Percentiles rank a stretch among this genome's conserved stretches.
Evolutionary conservation across 331 rosid species (phyloP).

Genomic region (Pyracantha coccinea): DNA sequence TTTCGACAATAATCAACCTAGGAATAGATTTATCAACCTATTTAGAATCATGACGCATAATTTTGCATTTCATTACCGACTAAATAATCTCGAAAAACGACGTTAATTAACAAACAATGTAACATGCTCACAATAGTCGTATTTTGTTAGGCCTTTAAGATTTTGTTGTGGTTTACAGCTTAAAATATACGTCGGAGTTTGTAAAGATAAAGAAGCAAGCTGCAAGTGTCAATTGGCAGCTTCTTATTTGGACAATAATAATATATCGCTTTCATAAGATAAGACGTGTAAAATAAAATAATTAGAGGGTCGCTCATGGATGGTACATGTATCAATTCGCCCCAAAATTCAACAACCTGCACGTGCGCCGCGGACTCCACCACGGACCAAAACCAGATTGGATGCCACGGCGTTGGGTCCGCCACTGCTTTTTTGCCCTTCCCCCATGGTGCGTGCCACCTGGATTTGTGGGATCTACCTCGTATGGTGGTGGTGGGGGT

Average conservation of each 20-base stretch:
- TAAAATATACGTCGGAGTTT: no score
- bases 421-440: not conserved
- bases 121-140: no score
- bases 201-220: not conserved
- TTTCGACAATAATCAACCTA: no score
- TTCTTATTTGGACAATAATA: no score
- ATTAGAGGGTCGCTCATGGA: no score
- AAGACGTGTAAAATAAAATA: not conserved
- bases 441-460: slow-evolving; percentile 20
- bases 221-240: not conserved
- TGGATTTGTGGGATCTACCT: not conserved
- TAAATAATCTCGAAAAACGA: no score
- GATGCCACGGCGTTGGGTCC: slow-evolving; percentile 12
- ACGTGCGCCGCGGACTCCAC: slow-evolving; percentile 32
- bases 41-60: no score
- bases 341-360: slow-evolving; percentile 6
- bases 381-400: slow-evolving; percentile 12
- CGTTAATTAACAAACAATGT: no score
- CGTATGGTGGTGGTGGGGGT: not conserved
- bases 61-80: no score
- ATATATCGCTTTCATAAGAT: not conserved
- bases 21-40: no score
- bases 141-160: not conserved
- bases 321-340: not conserved
- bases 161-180: not conserved